phyloP scores from a whole-genome alignment of 2,329 filamentous ascomycete genomes.

The Cladosporium sp. region DNA sequence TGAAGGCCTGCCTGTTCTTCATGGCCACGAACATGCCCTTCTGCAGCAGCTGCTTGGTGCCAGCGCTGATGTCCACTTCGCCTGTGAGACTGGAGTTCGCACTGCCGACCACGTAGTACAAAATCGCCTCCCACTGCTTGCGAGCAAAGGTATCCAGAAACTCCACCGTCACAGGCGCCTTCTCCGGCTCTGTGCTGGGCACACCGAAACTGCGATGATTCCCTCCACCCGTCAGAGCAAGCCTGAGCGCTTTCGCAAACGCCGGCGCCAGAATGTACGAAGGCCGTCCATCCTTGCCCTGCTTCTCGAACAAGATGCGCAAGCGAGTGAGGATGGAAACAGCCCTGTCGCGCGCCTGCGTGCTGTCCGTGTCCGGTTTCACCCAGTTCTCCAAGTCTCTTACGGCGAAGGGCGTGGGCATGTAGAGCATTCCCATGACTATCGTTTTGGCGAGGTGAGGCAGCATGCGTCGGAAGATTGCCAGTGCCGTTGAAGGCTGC shows the following conservation, averaged over 20 bases:
- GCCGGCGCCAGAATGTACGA: slow-evolving; percentile 74
- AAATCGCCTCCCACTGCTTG: slow-evolving; percentile 89
- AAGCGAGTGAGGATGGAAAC: slow-evolving; percentile 76
- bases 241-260: slow-evolving; percentile 77
- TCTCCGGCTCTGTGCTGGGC: slow-evolving; percentile 56
- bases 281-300: slow-evolving; percentile 46
- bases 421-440: slow-evolving; percentile 93
- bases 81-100: slow-evolving; percentile 54
- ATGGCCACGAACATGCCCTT: slow-evolving; percentile 73
- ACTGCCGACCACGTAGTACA: slow-evolving; percentile 89
- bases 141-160: slow-evolving; percentile 84
- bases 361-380: slow-evolving; percentile 50
- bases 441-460: slow-evolving; percentile 91
- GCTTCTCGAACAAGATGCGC: slow-evolving; percentile 74
- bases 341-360: slow-evolving; percentile 70
- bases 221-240: slow-evolving; percentile 78
- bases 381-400: slow-evolving; percentile 84
- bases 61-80: slow-evolving; percentile 51
- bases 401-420: slow-evolving; percentile 74
- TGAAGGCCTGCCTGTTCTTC: slow-evolving; percentile 46
- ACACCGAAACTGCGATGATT: slow-evolving; percentile 87
- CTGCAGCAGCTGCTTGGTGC: slow-evolving; percentile 80
- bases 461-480: slow-evolving; percentile 96
- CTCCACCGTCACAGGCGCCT: slow-evolving; percentile 60
- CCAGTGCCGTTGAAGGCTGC: slow-evolving; percentile 90